phyloP scores from a whole-genome alignment of 108 stramenopile species.

The Poteriospumella lacustris region DNA sequence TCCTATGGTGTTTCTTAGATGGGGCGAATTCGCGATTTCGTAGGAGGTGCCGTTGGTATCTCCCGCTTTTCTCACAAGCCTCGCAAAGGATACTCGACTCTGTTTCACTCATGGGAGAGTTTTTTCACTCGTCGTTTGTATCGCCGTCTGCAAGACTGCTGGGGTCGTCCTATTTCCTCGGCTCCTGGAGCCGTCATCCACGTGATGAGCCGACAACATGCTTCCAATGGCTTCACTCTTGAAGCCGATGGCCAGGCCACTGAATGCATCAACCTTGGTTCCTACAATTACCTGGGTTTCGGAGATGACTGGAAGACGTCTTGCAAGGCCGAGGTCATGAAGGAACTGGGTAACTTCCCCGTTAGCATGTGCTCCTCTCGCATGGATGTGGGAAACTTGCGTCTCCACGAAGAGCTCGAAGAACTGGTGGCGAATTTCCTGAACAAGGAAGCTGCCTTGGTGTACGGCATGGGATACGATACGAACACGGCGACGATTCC shows the following conservation, averaged over 20 bases:
- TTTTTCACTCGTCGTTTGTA: conserved; percentile 91
- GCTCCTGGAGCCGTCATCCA: conserved; percentile 76
- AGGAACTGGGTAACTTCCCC: conserved; percentile 60
- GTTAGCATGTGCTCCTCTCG: conserved; percentile 60
- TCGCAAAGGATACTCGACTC: conserved; percentile 73
- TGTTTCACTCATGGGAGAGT: conserved; percentile 88
- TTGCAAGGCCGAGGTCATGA: conserved; percentile 69
- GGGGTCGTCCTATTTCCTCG: conserved; percentile 88
- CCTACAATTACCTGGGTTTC: conserved; percentile 99
- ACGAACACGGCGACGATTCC: conserved; percentile 96
- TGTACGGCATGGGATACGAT: conserved; percentile 96
- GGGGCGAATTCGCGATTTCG: too few species aligned
- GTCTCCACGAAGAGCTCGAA: conserved; percentile 78
- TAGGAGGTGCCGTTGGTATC: too few species aligned
- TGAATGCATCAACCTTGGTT: conserved; percentile 84
- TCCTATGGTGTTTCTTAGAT: too few species aligned
- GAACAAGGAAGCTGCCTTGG: conserved; percentile 90
- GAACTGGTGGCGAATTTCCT: conserved; percentile 76
- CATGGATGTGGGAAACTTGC: conserved; percentile 74
- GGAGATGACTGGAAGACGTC: conserved; percentile 94
- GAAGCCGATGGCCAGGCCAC: conserved; percentile 38
- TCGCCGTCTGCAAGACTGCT: conserved; percentile 94
- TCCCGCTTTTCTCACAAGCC: too few species aligned
- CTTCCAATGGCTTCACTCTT: conserved; percentile 81
- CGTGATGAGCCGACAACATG: conserved; percentile 77